Evolutionary conservation across 108 stramenopile species (phyloP).

Genomic region (Aureococcus anophagefferens): DNA sequence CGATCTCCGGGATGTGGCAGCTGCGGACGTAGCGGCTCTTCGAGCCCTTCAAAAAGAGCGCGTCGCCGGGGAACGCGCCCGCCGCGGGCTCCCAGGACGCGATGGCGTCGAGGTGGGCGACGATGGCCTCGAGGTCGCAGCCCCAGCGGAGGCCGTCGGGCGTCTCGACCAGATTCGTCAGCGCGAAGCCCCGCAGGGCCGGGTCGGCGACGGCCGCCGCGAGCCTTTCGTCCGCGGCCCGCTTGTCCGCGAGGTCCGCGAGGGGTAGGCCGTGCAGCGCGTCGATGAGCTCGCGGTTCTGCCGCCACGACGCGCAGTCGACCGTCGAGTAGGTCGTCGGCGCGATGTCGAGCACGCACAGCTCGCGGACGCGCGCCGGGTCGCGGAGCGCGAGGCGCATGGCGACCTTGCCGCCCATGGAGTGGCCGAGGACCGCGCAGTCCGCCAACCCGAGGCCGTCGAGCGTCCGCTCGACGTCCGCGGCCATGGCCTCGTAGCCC

Average conservation of each 20-base stretch:
- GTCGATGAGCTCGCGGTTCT: slow-evolving; percentile 68
- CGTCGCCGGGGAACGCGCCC: slow-evolving; percentile 50
- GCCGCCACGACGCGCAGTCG: slow-evolving; percentile 55
- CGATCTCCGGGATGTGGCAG: slow-evolving; percentile 64
- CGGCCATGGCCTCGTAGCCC: slow-evolving; percentile 73
- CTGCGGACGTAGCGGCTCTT: slow-evolving; percentile 78
- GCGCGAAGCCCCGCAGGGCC: slow-evolving; percentile 67
- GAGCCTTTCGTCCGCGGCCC: slow-evolving; percentile 15
- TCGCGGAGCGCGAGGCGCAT: slow-evolving; percentile 61
- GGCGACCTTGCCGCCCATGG: slow-evolving; percentile 89
- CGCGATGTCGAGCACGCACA: slow-evolving; percentile 82
- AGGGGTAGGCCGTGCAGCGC: slow-evolving; percentile 28
- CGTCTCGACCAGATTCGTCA: slow-evolving; percentile 67
- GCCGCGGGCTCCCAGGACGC: slow-evolving; percentile 51
- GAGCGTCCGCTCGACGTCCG: slow-evolving; percentile 66
- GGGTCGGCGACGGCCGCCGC: slow-evolving; percentile 49
- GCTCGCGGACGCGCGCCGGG: slow-evolving; percentile 64
- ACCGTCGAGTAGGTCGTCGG: slow-evolving; percentile 60
- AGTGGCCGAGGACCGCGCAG: slow-evolving; percentile 72
- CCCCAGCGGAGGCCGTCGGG: slow-evolving; percentile 52
- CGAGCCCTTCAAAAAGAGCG: slow-evolving; percentile 77
- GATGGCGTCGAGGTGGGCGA: slow-evolving; percentile 52
- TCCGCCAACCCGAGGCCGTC: slow-evolving; percentile 42
- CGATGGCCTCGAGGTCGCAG: slow-evolving; percentile 67
- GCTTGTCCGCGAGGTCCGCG: slow-evolving; percentile 2